phyloP scores from a whole-genome alignment of 768 basidiomycete species.

The Pholiota conissans region DNA sequence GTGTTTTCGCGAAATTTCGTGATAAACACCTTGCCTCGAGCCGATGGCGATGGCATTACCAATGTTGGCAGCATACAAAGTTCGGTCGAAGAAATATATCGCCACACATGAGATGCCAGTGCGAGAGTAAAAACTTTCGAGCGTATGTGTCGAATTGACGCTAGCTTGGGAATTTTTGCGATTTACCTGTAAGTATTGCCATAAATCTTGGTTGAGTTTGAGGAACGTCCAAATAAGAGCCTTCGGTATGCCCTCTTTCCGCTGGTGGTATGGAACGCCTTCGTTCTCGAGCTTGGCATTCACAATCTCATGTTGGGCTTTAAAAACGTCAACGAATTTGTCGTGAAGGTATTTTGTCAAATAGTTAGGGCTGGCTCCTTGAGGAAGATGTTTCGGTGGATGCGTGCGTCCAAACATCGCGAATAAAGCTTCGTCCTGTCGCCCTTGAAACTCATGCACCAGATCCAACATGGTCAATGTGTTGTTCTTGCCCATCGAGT shows the following conservation, averaged over 20 bases:
- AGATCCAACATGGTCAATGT: constrained; percentile 90
- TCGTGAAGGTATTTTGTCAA: constrained; percentile 86
- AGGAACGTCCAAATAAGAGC: constrained; percentile 89
- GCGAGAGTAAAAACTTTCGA: constrained; percentile 50
- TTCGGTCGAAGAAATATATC: constrained; percentile 78
- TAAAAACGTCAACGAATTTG: constrained; percentile 67
- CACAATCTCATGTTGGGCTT: constrained; percentile 52
- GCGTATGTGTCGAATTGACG: constrained; percentile 31
- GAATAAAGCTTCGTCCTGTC: constrained; percentile 83
- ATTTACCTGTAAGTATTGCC: constrained; percentile 58
- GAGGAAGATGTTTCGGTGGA: constrained; percentile 37
- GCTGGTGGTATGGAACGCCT: constrained; percentile 24
- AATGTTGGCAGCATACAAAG: constrained; percentile 85
- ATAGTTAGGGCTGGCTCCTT: constrained; percentile 57
- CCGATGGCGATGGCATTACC: constrained; percentile 89
- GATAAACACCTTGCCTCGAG: constrained; percentile 72
- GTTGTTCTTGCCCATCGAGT: constrained; percentile 80
- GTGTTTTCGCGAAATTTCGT: constrained; percentile 76
- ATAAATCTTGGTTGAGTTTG: constrained; percentile 77
- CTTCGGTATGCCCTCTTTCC: constrained; percentile 55
- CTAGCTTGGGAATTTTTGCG: constrained; percentile 80
- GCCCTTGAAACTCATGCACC: constrained; percentile 81
- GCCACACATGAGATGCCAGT: constrained; percentile 86
- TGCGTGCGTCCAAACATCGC: constrained; percentile 91
- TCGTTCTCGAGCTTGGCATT: constrained; percentile 36